Base-by-base conservation (phyloP, 1,284 basidiomycete genomes). In the Papiliotrema nemorosa region DNA sequence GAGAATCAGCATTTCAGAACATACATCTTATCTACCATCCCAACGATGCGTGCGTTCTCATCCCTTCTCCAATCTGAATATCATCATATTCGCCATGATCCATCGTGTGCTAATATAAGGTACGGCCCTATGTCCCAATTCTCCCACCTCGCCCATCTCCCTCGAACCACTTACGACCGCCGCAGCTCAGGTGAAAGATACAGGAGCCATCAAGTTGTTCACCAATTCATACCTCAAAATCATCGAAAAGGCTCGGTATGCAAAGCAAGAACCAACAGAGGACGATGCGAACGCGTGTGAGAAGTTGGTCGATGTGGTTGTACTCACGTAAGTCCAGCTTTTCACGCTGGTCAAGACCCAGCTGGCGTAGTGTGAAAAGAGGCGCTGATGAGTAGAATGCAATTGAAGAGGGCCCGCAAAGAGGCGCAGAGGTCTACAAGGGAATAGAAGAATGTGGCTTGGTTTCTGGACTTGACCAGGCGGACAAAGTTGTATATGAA, bases 211-310 rank as follows among this genome's bases (percentile, higher is more conserved):
- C 66, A 80, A 87, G 24, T 69, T 82, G 3, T 86, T 87, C 0
- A 78, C 90, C 82, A 87, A 73, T 82, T 60, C 85, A 57, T 90
- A 88, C 63, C 84, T 86, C 55, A 81, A 83, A 40, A 83, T 84
- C 1, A 80, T 91, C 38, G 86, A 90, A 62, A 77, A 86, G n/a
- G 87, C 83, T 21, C 78, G 84, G 27, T 83, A 84, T 57, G 80
- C 81, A 0, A 76, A 78, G 2, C 72, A 76, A 42, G 86, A 88
- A 60, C 82, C 85, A 26, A 81, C 78, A 0, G 84, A 88, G 67
- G 77, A 75, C 41, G 88, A 90, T 68, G 90, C 84, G 59, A 76
- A 79, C 47, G 70, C 81, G 3, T 86, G 84, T 2, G 79, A 88
- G 63, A 77, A 78, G 46, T 82, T 86, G 2, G 83, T 83, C 2